Evolutionary conservation across 2,329 filamentous ascomycete genomes (phyloP), one percentile per base, ranked within the genome.

Genomic region (Fusarium sp.): DNA sequence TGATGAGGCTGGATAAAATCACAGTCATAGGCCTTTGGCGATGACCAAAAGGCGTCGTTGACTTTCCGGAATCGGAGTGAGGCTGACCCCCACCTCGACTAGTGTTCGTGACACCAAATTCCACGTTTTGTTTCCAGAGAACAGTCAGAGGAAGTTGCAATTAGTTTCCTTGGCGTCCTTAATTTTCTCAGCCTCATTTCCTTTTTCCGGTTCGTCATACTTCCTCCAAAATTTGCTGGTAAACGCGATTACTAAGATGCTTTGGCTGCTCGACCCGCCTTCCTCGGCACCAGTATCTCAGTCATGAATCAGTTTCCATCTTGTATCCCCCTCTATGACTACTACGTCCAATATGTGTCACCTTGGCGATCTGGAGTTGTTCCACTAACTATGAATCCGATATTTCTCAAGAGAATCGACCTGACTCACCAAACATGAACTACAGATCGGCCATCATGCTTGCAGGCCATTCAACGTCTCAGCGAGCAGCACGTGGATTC

Each of bases 31-130:
- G 44, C 33, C 60, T 65, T 65, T 58, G n/a, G 31, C 38, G 18
- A 47, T 46, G 39, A 57, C 26, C 18, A 57, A 38, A 46, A 24
- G 47, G 16, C 42, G 33, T n/a, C 44, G 52, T 39, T 57, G 60
- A 52, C 52, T 65, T 59, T 48, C 62, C 62, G 62, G 53, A 65
- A 65, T 65, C 62, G 62, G 62, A 65, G 62, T 48, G 44, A 47
- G 35, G 31, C 29, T 54, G 13, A 28, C 53, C 62, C 62, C 62
- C 53, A 52, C 61, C 55, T 61, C 20, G 44, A 42, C 46, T 39
- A 26, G 15, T 18, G 7, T 44, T 29, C 31, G 50, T 38, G 46
- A 28, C 31, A 31, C 37, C 8, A 20, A 20, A 41, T 33, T n/a
- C 24, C 26, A 28, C 28, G 26, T 24, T 28, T 41, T 28, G 39